Evolutionary conservation across 345 rosid species (phyloP), one percentile per base, ranked within the genome.

Genomic region (Anacardium occidentale): DNA sequence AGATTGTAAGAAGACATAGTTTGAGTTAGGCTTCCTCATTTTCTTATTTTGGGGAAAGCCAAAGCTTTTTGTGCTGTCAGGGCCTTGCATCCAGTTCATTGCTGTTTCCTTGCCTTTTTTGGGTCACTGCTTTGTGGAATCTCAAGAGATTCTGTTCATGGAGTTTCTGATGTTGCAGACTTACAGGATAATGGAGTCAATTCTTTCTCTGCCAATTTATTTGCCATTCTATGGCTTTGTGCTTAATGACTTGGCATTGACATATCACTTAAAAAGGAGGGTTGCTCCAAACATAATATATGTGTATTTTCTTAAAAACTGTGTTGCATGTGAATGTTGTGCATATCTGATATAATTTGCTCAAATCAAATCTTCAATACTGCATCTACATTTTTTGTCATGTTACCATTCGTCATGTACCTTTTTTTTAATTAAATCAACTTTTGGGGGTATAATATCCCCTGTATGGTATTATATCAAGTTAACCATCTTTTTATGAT

Each of bases 401-500:
- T 26, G 0, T 20, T 69, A 32, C 32, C 32, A 18, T 32, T 55
- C 20, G 47, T 66, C 37, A 64, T 29, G 47, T 66, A 12, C 22
- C 17, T 29, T 32, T 2, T 72, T 18, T n/a, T 42, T 29, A 53
- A 14, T 48, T 60, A n/a, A 26, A 29, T 32, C 44, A 48, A 32
- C 48, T 72, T 29, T 61, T 21, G 8, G 11, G 18, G 55, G 59
- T 22, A 66, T 40, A 57, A 22, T 56, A 59, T 44, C 40, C 48
- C 17, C 7, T 34, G 29, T 51, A 40, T 63, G 53, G 45, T 50
- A 42, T 67, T 78, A 71, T 63, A 4, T 2, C 55, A 58, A 55
- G 20, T 59, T 34, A 52, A 60, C 57, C 26, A 65, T 20, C 61
- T n/a, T 64, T 44, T 72, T 65, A 22, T 75, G 24, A 44, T 75